Percentiles rank a stretch among this genome's conserved stretches.
Evolutionary conservation across 768 basidiomycete species (phyloP).

Genomic region (Mycena maculata): DNA sequence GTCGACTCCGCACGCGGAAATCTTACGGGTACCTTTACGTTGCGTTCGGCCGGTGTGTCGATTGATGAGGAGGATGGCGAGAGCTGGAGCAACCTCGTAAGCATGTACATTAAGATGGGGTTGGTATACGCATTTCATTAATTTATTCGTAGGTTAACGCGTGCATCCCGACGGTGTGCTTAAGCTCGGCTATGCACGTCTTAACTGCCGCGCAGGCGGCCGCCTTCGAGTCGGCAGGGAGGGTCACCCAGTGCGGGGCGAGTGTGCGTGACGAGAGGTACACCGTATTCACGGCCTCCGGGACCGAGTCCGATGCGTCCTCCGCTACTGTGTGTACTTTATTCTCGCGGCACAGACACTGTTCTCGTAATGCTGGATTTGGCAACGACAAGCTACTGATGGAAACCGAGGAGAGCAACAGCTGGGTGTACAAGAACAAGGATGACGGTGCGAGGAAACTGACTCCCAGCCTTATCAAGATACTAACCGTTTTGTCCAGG

Average conservation of each 20-base stretch:
- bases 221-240: background rate
- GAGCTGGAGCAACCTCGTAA: conserved; percentile 98
- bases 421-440: conserved; percentile 99
- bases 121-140: no score
- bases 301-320: no score
- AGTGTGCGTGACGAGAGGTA: conserved; percentile 5
- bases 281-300: conserved; percentile 10
- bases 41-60: conserved; percentile 88
- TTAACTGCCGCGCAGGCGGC: background rate
- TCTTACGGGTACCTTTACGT: conserved; percentile 94
- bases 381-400: conserved; percentile 99
- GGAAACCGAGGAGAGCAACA: conserved; percentile 93
- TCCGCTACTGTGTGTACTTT: no score
- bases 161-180: conserved; percentile 8
- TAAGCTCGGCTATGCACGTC: background rate
- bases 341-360: no score
- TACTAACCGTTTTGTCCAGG: conserved; percentile 54
- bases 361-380: conserved; percentile 99
- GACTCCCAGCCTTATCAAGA: conserved; percentile 44
- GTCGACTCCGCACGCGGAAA: conserved; percentile 96
- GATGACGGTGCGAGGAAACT: conserved; percentile 81
- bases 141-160: no score
- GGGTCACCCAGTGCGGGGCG: conserved; percentile 4
- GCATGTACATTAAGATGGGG: conserved; percentile 91
- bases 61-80: conserved; percentile 97